Evolutionary conservation across 352 stramenopile species (phyloP), one percentile per base, ranked within the genome.

Genomic region (Pythium dissimile): DNA sequence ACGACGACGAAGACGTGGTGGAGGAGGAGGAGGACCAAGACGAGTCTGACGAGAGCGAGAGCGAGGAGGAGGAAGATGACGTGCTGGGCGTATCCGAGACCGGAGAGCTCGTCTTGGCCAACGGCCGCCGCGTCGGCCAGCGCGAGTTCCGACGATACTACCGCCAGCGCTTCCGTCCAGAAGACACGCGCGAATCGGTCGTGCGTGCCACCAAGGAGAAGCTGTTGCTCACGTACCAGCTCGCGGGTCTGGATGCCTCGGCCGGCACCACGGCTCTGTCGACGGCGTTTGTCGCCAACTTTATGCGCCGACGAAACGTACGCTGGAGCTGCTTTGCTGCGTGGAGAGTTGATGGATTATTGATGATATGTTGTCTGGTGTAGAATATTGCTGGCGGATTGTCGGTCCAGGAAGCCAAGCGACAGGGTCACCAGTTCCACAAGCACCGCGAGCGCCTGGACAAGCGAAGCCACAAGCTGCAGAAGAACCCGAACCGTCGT

Each of bases 81-180:
- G 75, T 70, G 18, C 73, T 97, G 34, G 66, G 63, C n/a, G 84
- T 96, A 30, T 93, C 84, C 13, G 85, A 96, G 52, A 94, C 88
- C 5, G 90, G 92, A 11, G 89, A 97, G 57, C 66, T 98, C 18
- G 79, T 96, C 38, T 69, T 98, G 9, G 70, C 83, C 9, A 91
- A 77, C 57, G 92, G 92, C 30, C 73, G 81, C 15, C 82, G 87
- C 16, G 62, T 97, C 13, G 92, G 92, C n/a, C 84, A 91, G 23
- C 88, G 92, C 47, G 83, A 94, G 58, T 96, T 92, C 69, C 73
- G 75, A 41, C 75, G 86, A 43, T 97, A 96, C 71, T 97, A 97
- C 80, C 88, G 87, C 41, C 89, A 97, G 69, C 74, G 66, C 41
- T 95, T 95, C 71, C 79, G 80, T 51, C 83, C 80, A 5, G 82